Base-by-base conservation (phyloP, 129 eudicot genomes). In the Helichrysum umbraculigerum region DNA sequence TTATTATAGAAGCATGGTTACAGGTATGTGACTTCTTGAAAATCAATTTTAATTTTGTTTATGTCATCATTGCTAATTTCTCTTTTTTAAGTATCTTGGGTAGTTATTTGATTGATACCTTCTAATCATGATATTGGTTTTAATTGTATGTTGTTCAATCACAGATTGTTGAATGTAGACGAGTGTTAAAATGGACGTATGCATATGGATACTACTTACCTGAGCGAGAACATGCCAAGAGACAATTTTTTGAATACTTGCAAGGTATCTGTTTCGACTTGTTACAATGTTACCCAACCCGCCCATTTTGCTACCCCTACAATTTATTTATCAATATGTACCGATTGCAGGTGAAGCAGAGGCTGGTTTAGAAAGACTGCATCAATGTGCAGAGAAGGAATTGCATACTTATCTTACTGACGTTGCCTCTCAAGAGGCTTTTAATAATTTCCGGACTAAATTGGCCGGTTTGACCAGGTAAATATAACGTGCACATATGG, bases 131-230 rank as follows among this genome's bases (percentile, higher is more conserved):
- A 39, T 41, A 41, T 41, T 41, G 47, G 14, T 9, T 35, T 7
- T 1, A 35, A 35, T 35, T 35, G 3, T 10, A 0, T 41, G 14
- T 9, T 10, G 47, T 10, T 14, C 54, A 3, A 66, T 68, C 68
- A 56, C 91, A 90, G 89, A 88, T 93, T 37, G 88, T 90, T 64
- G 98, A 93, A 77, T 93, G 98, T 73, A 84, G 96, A 81, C 81
- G 96, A 9, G 95, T 93, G 52, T 66, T 93, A 35, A 92, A 85
- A 63, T 93, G 96, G 98, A 86, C 91, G 3, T 93, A 88, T 75
- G 96, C 92, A 12, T 90, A 92, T 33, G 98, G 94, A 12, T 92
- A 78, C 65, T 92, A 90, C 78, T 52, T 93, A 54, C 87, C 89
- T 15, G 88, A 81, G 57, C 76, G 75, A 35, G 90, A 90, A 59